Evolutionary conservation across 2,329 filamentous ascomycete species (phyloP), one percentile per base, ranked within the genome.

Genomic region (Neonectria coccinea): DNA sequence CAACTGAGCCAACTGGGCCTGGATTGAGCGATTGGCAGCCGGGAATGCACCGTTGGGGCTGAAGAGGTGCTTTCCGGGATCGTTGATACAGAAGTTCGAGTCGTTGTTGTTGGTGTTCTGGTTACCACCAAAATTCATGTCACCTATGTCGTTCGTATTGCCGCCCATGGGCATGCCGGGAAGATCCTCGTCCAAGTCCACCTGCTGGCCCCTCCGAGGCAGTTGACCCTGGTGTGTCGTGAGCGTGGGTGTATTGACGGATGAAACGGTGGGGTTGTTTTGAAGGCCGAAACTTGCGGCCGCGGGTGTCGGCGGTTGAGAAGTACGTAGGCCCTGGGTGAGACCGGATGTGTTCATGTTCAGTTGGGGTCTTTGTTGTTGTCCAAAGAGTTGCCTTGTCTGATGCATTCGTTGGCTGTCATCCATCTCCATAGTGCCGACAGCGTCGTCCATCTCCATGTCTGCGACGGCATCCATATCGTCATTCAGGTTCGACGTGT

Each of bases 251-350:
- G 95, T 98, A 78, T 97, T 98, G 59, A 97, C 95, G 4, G 94
- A 97, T 3, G 96, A 99, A 18, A 98, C 95, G 1, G 94, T 97
- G 16, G 95, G 95, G 78, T 97, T 97, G 78, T 97, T 93, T 77
- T 94, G 91, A 70, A 97, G 89, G 54, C 90, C 90, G 74, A 95
- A 93, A 72, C 86, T 89, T 51, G 91, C 88, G 27, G 92, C 86
- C 33, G 91, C 90, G 2, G 95, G 95, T 1, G 95, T 97, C 4
- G 92, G 89, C 1, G 94, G 95, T 68, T 94, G 93, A 5, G 94
- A 97, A 10, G 90, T 92, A 62, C 93, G 91, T 64, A 97, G 86
- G 14, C 91, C 93, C 76, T 96, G 92, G 27, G 88, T 87, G 65
- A 91, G 79, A 50, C 91, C 91, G 20, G 94, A 89, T 72, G 93